Conservation (phyloP, 2,329 filamentous ascomycete genomes). For the Cladophialophora psammophila region DNA sequence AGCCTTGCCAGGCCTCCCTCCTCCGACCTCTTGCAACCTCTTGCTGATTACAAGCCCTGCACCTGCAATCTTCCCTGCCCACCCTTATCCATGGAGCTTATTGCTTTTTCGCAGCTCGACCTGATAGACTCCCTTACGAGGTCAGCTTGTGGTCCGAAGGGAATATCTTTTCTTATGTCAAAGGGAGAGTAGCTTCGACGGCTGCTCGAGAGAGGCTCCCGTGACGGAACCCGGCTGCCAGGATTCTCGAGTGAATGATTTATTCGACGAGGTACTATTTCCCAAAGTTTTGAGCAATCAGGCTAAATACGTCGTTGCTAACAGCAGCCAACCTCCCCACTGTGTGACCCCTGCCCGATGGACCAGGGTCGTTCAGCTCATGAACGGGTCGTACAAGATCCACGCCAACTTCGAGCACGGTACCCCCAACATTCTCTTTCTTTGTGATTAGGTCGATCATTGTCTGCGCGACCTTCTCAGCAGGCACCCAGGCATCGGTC, state of each 20-base stretch:
- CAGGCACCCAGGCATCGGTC: neutral
- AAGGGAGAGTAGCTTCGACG: no score
- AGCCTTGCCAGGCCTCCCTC: no score
- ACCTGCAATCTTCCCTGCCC: no score
- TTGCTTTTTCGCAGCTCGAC: no score
- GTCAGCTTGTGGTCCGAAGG: no score
- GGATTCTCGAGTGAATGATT: neutral
- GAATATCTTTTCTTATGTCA: no score
- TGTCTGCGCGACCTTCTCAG: neutral
- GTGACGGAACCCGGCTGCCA: neutral
- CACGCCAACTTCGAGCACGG: neutral
- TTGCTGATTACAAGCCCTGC: no score
- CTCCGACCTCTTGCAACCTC: no score
- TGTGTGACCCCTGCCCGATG: neutral
- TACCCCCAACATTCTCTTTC: neutral
- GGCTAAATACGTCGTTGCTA: neutral
- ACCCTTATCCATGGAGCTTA: no score
- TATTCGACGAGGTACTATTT: neutral
- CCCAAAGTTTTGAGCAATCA: neutral
- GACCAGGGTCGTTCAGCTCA: no score
- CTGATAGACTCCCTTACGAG: no score
- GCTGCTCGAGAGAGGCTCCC: neutral
- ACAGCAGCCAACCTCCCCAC: neutral
- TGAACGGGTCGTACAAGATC: neutral
- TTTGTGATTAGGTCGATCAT: neutral